These are phyloP conservation scores for Gaeumannomyces sp. DNA, from an alignment of 2,329 filamentous ascomycete genomes.

Conservation along the genomic window DNA sequence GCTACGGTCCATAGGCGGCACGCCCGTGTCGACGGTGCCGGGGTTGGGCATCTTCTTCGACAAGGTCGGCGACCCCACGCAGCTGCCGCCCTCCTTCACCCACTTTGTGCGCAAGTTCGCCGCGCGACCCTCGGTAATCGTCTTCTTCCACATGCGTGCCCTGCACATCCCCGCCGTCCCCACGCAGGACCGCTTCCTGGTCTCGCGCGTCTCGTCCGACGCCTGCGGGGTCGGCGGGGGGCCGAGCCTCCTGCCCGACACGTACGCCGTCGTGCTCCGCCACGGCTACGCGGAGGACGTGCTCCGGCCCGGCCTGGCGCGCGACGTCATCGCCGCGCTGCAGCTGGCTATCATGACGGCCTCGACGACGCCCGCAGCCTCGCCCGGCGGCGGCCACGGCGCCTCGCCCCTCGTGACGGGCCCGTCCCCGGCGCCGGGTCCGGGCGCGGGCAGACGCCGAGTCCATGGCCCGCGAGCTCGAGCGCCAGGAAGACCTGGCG, in stretches of 20 bases:
- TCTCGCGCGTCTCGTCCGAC: slow-evolving; percentile 29
- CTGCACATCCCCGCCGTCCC: slow-evolving; percentile 52
- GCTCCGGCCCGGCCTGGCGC: slow-evolving; percentile 55
- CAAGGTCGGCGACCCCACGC: slow-evolving; percentile 58
- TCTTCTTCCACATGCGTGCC: slow-evolving; percentile 69
- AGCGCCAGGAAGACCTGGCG: slow-evolving; percentile 34
- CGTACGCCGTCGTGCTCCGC: slow-evolving; percentile 62
- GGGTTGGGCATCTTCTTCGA: slow-evolving; percentile 73
- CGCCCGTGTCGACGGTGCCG: slow-evolving; percentile 38
- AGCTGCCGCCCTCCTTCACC: slow-evolving; percentile 56
- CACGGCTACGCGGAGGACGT: slow-evolving; percentile 71
- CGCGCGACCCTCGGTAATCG: slow-evolving; percentile 58
- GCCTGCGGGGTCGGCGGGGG: slow-evolving; percentile 9
- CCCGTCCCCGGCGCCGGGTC: slow-evolving; percentile 9
- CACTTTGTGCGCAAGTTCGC: slow-evolving; percentile 69
- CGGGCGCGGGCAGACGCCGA: slow-evolving; percentile 15
- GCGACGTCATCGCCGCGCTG: slow-evolving; percentile 52
- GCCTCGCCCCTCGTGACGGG: slow-evolving; percentile 13
- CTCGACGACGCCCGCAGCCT: slow-evolving; percentile 12
- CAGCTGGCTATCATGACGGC: slow-evolving; percentile 42
- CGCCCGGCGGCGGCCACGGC: slow-evolving; percentile 8
- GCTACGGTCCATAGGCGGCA: slow-evolving; percentile 29
- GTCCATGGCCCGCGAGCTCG: slow-evolving; percentile 23
- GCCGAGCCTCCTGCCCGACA: slow-evolving; percentile 42
- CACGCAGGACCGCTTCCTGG: slow-evolving; percentile 39